A percentile compares a stretch with the other conserved stretches of the same genome.
Conservation (phyloP, 768 basidiomycete genomes). For the Terana coerulea region DNA sequence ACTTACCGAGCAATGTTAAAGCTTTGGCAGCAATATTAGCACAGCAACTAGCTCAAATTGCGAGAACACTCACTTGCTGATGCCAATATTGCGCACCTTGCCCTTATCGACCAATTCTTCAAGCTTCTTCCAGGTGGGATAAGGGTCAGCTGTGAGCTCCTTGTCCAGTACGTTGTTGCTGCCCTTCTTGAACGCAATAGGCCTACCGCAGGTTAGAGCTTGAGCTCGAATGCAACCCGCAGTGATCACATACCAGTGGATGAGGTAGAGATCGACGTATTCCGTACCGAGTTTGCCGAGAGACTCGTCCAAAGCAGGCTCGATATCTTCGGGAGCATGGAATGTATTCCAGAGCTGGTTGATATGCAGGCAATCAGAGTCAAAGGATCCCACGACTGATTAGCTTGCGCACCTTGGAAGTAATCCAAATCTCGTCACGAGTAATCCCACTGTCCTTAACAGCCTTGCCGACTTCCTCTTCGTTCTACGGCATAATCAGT, state of each 20-base stretch:
- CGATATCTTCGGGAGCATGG: slow-evolving; percentile 72
- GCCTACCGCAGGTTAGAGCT: slow-evolving; percentile 36
- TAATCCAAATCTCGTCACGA: slow-evolving; percentile 64
- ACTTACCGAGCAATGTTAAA: slow-evolving; percentile 55
- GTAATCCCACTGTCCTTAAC: slow-evolving; percentile 55
- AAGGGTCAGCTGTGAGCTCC: slow-evolving; percentile 63
- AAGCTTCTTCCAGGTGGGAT: slow-evolving; percentile 78
- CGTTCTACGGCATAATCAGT: slow-evolving; percentile 41
- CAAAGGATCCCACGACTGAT: neutral
- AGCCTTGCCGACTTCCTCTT: slow-evolving; percentile 65
- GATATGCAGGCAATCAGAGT: neutral
- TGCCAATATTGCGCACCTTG: slow-evolving; percentile 74
- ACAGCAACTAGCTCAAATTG: neutral
- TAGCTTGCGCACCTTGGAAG: slow-evolving; percentile 45
- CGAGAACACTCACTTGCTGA: slow-evolving; percentile 61
- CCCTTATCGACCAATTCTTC: slow-evolving; percentile 77
- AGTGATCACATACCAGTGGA: slow-evolving; percentile 57
- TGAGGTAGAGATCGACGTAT: slow-evolving; percentile 78
- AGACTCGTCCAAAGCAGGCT: slow-evolving; percentile 62
- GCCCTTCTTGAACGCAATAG: slow-evolving; percentile 61
- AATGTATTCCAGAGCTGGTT: slow-evolving; percentile 70
- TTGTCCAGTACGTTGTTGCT: slow-evolving; percentile 42
- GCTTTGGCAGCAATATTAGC: slow-evolving; percentile 26
- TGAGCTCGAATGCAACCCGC: neutral
- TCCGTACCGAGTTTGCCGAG: slow-evolving; percentile 56